Base-by-base conservation (phyloP, 306 rosid species). In the Castanospermum australe region DNA sequence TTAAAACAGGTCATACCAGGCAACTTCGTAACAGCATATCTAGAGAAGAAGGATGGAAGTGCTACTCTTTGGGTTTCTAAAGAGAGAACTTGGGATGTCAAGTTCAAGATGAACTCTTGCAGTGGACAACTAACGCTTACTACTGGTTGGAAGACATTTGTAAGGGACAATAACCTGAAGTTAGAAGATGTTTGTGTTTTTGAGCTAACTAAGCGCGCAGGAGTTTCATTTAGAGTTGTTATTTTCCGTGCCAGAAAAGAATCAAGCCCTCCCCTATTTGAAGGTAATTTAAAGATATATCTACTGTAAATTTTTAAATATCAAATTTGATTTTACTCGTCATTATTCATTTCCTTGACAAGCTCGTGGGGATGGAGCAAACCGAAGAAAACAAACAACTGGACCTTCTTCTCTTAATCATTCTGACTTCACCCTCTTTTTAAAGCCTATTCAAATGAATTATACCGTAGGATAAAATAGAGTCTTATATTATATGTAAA, bases 121-220 rank as follows among this genome's bases (percentile, higher is more conserved):
- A 51, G 0, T 52, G 33, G 21, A 25, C 81, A 66, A 54, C 14
- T n/a, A 15, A 8, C 1, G 0, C 21, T 76, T 9, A 51, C 5
- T 15, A 15, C 11, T 0, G 75, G 81, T n/a, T 77, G 75, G 81
- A n/a, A 10, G 45, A 0, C 9, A 3, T 77, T 77, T 77, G 81
- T 5, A 3, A 2, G 15, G 8, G 81, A 51, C 50, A 66, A 77
- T 39, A n/a, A 52, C 51, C 25, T 77, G 67, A 39, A 38, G 52
- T 1, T 22, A 0, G 45, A 33, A 3, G 50, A 77, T 66, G 81
- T 38, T 2, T 66, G 66, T 24, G 33, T 52, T 65, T 77, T 77
- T 52, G 74, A 77, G 81, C 6, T 51, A 52, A 21, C 12, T 6
- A 7, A 48, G 10, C 36, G 32, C 32, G 32, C 36, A 15, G 2